Conservation (phyloP, 495 filamentous ascomycete species). For the Clavariopsis aquatica region DNA sequence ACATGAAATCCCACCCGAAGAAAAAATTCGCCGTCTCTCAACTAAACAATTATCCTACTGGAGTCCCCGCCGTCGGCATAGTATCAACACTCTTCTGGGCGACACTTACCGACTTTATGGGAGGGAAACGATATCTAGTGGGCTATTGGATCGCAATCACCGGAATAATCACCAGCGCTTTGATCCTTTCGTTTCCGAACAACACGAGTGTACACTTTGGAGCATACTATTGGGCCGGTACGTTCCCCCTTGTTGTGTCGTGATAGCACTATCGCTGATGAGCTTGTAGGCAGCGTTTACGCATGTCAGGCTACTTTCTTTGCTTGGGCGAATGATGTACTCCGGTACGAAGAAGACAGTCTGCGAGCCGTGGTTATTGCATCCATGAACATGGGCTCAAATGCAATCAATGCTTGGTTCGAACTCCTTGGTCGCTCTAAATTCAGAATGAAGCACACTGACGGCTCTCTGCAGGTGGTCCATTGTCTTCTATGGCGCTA, state of each 20-base stretch:
- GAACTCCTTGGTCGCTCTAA: not conserved
- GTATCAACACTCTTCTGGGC: conserved; percentile 57
- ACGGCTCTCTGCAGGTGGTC: conserved; percentile 50
- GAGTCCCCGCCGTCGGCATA: conserved; percentile 52
- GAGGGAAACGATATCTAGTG: conserved; percentile 54
- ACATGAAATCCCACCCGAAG: conserved; percentile 51
- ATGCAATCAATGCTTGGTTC: conserved; percentile 57
- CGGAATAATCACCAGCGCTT: conserved; percentile 49
- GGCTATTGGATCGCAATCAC: conserved; percentile 58
- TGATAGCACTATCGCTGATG: no score
- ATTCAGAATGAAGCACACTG: not conserved
- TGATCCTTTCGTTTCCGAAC: conserved; percentile 53
- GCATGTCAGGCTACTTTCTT: conserved; percentile 63
- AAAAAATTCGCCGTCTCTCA: conserved; percentile 38
- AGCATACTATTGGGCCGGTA: conserved; percentile 55
- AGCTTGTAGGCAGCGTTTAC: conserved; percentile 44
- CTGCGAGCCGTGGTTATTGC: conserved; percentile 88
- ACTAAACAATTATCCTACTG: conserved; percentile 51
- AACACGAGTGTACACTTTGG: conserved; percentile 51
- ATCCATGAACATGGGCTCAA: conserved; percentile 67
- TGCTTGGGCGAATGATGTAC: conserved; percentile 62
- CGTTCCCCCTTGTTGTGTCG: not conserved
- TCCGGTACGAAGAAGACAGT: conserved; percentile 77
- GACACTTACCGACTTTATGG: conserved; percentile 55
- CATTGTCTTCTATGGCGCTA: conserved; percentile 63